phyloP scores from a whole-genome alignment of 2,329 filamentous ascomycete species.

The Apiospora aurea region DNA sequence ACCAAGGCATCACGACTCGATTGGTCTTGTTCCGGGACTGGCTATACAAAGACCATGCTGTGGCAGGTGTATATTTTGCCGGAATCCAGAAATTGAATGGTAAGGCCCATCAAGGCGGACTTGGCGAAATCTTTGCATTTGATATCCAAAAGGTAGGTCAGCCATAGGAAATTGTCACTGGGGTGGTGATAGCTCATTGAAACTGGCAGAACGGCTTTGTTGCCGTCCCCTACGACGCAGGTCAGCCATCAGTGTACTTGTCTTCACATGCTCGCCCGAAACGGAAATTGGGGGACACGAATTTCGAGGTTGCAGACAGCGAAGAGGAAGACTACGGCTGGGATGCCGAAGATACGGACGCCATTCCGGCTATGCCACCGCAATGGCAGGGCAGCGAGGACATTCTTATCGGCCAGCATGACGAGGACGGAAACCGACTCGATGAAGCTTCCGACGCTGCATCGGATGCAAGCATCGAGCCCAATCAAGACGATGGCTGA shows the following conservation, averaged over 20 bases:
- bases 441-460: constrained; percentile 26
- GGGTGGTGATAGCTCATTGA: constrained; percentile 25
- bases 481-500: not conserved
- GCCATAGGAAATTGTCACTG: not conserved
- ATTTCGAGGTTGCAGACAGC: constrained; percentile 66
- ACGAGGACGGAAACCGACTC: constrained; percentile 28
- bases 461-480: not conserved
- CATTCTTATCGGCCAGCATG: constrained; percentile 57
- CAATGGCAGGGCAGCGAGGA: constrained; percentile 75
- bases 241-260: constrained; percentile 42
- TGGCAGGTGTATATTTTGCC: constrained; percentile 62
- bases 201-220: constrained; percentile 51
- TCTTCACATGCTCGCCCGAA: constrained; percentile 58
- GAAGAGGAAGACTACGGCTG: constrained; percentile 74
- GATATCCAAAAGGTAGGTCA: constrained; percentile 53
- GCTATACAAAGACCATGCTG: constrained; percentile 56
- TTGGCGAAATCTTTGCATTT: constrained; percentile 58
- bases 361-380: constrained; percentile 65
- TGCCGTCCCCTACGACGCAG: constrained; percentile 50
- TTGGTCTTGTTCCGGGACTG: constrained; percentile 83
- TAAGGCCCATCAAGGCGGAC: constrained; percentile 47
- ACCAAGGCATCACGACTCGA: constrained; percentile 75
- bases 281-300: constrained; percentile 68
- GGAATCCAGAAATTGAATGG: constrained; percentile 72
- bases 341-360: constrained; percentile 70